Conservation (phyloP, 257 asterid species). For the Solanum lycopersicoides region DNA sequence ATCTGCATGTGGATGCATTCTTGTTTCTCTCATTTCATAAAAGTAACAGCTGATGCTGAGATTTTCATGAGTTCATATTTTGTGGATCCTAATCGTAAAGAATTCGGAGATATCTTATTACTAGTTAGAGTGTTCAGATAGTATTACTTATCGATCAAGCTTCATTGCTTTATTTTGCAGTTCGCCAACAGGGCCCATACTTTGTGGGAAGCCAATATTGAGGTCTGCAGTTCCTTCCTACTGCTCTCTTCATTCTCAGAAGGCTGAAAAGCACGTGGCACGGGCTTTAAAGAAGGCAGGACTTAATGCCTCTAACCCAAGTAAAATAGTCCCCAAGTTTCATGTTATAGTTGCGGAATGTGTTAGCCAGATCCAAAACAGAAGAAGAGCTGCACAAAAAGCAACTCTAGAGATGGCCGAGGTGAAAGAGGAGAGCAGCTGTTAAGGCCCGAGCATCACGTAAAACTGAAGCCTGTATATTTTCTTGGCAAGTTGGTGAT, state of each 20-base stretch:
- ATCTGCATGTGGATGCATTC: neutral
- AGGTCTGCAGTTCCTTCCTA: conserved; percentile 72
- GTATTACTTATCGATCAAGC: neutral
- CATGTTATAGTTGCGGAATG: conserved; percentile 56
- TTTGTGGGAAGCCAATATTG: conserved; percentile 79
- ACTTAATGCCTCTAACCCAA: conserved; percentile 51
- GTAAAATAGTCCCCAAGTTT: conserved; percentile 76
- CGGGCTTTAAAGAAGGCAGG: conserved; percentile 87
- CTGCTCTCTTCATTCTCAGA: conserved; percentile 62
- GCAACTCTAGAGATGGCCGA: conserved; percentile 24
- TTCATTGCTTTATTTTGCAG: conserved; percentile 19
- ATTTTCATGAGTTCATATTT: neutral
- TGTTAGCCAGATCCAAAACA: conserved; percentile 62
- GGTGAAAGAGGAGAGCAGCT: conserved; percentile 38
- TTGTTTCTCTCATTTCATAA: neutral
- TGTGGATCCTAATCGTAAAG: neutral
- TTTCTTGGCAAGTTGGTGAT: conserved; percentile 10
- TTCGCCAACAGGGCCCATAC: conserved; percentile 79
- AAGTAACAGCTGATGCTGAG: neutral
- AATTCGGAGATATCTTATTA: neutral
- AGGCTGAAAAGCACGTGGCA: conserved; percentile 71
- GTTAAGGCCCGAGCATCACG: conserved; percentile 19
- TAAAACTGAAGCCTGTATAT: neutral
- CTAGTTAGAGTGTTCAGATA: neutral
- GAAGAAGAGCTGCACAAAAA: conserved; percentile 56